Base-by-base conservation (phyloP, 2,329 filamentous ascomycete species). In the Diatrype stigma region DNA sequence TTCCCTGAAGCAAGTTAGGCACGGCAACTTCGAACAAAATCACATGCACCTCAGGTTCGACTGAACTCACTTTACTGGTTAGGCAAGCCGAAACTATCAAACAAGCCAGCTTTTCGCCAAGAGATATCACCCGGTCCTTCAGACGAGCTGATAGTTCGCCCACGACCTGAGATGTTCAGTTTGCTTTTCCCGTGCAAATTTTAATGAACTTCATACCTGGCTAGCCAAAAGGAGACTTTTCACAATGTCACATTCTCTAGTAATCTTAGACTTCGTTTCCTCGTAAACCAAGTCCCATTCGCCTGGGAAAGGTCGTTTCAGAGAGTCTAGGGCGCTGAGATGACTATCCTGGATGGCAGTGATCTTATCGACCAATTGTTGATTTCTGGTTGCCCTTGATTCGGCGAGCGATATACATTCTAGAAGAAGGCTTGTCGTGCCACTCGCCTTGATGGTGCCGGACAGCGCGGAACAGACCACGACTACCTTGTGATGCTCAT, bases 391-490 rank as follows among this genome's bases (percentile, higher is more conserved):
- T 47, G 51, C 30, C 17, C 57, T 60, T 4, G 51, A 51, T 34
- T 57, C 60, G 16, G 57, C 56, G n/a, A 54, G 59, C 30, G 53
- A 49, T 55, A 60, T 65, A 49, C 66, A 65, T 53, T 71, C 64
- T 62, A 67, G 51, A 23, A 68, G 51, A 10, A 66, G 65, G 59
- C 78, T 80, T 38, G 79, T 82, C 40, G 79, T 82, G 46, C 79
- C 79, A 54, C 77, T 74, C 47, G 72, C 67, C 63, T 82, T 82
- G 45, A 75, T 73, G 52, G 75, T 77, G 50, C 73, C 76, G 57
- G 74, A 79, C 52, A 79, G 69, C 23, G 79, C 79, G 34, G 79
- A 82, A 67, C 79, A 82, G 50, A 82, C 77, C 38, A 81, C 71
- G 50, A 78, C 78, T 54, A 80, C 72, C 56, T 75, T 74, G 55